Evolutionary conservation across 805 yeast genomes (phyloP), one percentile per base, ranked within the genome.

Genomic region (Yarrowia sp.): DNA sequence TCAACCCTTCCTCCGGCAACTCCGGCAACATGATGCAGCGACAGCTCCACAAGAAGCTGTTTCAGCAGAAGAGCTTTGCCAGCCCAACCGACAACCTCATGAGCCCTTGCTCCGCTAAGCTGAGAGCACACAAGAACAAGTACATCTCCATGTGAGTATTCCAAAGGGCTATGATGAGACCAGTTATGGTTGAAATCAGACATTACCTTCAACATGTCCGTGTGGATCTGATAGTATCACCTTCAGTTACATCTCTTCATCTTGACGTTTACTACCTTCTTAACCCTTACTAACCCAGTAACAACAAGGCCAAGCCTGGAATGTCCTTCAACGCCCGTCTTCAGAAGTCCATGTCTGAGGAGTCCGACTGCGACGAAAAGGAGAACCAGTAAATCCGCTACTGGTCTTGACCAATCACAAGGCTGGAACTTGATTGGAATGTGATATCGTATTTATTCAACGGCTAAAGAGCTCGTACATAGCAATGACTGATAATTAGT

Each of bases 71-170:
- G 56, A 73, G 67, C 66, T 74, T 76, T 66, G 75, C 83, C 8
- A 83, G 87, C 14, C 88, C 88, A 48, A 85, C 89, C 2, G 89
- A 85, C 69, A 81, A 77, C 56, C 67, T 84, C 67, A 72, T 84
- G 72, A 83, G 87, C 3, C 88, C 88, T 30, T 82, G 87, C 70
- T 79, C 87, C 1, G 81, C 82, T 67, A 84, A 82, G 71, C 72
- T 85, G 66, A 82, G 73, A 66, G 81, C 80, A 38, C 85, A 83
- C 68, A 82, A 79, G 72, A 74, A 71, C 70, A 73, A 78, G 70
- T 81, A 77, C 67, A 70, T 74, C 64, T 72, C 73, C 41, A 74
- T 70, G 80, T 76, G 70, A 58, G 80, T 70, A 26, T n/a, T n/a
- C 7, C 2, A 4, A 9, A 3, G 4, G 19, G 3, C 26, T 10